Conservation (phyloP, 2,329 filamentous ascomycete species). For the Helicocarpus griseus region DNA sequence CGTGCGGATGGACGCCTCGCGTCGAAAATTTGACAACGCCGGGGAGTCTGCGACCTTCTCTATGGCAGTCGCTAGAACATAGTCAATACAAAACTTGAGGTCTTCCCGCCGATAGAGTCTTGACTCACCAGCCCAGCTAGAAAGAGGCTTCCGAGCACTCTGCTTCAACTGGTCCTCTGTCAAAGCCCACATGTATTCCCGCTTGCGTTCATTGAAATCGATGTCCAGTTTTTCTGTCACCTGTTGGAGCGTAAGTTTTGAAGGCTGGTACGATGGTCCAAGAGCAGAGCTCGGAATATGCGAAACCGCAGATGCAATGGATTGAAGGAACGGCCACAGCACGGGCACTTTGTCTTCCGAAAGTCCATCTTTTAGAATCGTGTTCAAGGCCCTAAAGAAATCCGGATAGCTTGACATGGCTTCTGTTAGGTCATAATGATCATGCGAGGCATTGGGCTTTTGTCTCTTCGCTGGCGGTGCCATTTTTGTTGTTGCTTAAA, state of each 20-base stretch:
- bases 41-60: not conserved
- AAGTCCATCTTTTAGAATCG: not conserved
- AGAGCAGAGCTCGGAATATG: not conserved
- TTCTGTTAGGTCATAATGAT: not conserved
- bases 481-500: not conserved
- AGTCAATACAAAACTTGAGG: not conserved
- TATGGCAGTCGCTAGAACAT: not conserved
- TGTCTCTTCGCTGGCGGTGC: not conserved
- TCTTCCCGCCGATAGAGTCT: not conserved
- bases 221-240: not conserved
- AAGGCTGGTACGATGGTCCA: not conserved
- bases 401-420: not conserved
- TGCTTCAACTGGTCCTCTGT: not conserved
- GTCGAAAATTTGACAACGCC: not conserved
- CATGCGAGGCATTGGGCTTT: not conserved
- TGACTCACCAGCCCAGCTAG: not conserved
- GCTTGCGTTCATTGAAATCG: not conserved
- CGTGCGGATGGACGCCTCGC: not conserved
- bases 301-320: not conserved
- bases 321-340: not conserved
- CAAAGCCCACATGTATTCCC: not conserved
- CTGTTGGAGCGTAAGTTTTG: not conserved
- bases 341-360: not conserved
- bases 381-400: not conserved
- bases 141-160: not conserved